phyloP scores from a whole-genome alignment of 2,329 filamentous ascomycete genomes.

The Cadophora gregata region DNA sequence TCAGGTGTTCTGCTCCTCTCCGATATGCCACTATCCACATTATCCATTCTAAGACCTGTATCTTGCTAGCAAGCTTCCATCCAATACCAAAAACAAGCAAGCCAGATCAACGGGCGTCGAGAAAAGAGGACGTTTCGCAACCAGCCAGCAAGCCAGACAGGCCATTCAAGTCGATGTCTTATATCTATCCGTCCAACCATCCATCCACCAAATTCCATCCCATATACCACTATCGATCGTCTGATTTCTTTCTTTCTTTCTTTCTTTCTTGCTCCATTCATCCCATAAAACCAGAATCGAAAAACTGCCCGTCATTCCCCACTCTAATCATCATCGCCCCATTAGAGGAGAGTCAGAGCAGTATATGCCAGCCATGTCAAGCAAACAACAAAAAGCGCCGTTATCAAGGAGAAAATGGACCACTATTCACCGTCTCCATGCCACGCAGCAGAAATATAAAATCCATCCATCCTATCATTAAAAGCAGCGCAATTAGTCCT shows the following conservation, averaged over 20 bases:
- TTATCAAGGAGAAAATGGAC: constrained; percentile 21
- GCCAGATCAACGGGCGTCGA: background rate
- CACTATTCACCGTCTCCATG: constrained; percentile 20
- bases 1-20: background rate
- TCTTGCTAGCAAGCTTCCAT: background rate
- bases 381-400: constrained; percentile 23
- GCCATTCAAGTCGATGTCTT: background rate
- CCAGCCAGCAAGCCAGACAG: background rate
- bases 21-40: constrained; percentile 1
- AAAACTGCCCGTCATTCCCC: constrained; percentile 28
- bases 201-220: constrained; percentile 15
- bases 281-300: constrained; percentile 29
- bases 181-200: background rate
- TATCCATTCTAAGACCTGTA: background rate
- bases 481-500: constrained; percentile 27
- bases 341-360: constrained; percentile 22
- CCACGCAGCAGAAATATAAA: constrained; percentile 11
- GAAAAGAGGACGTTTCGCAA: background rate
- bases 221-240: constrained; percentile 24
- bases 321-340: constrained; percentile 1
- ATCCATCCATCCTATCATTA: constrained; percentile 40
- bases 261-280: constrained; percentile 18
- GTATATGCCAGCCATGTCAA: constrained; percentile 26
- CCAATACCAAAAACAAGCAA: background rate
- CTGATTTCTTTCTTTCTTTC: background rate